Conservation (phyloP, 2,329 filamentous ascomycete genomes). For the Epichloe sylvatica region DNA sequence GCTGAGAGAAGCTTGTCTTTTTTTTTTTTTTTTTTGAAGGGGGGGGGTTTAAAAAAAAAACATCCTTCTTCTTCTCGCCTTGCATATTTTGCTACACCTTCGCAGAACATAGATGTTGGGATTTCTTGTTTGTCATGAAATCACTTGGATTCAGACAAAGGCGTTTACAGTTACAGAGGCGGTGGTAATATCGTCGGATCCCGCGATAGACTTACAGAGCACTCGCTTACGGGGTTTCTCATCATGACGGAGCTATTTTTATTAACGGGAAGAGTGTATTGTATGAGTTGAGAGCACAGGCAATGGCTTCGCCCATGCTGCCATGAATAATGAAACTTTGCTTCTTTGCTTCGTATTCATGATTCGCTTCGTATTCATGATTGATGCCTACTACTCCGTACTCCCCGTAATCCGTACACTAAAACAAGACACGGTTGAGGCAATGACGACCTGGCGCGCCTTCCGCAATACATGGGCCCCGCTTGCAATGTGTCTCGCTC, state of each 20-base stretch:
- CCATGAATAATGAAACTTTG: neutral
- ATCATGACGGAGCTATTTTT: neutral
- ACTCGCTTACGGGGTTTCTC: neutral
- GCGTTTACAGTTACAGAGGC: neutral
- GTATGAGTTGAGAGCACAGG: neutral
- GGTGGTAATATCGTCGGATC: neutral
- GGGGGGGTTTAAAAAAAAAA: neutral
- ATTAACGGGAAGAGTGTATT: neutral
- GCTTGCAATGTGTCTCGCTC: neutral
- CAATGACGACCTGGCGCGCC: neutral
- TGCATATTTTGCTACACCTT: neutral
- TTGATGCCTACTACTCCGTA: no score
- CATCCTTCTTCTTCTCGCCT: neutral
- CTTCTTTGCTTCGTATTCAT: no score
- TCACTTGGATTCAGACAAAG: neutral
- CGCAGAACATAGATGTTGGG: neutral
- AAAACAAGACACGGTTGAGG: neutral
- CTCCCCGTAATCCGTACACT: neutral
- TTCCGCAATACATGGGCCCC: neutral
- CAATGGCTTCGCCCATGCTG: neutral
- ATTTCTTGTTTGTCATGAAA: neutral
- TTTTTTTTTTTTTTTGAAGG: neutral
- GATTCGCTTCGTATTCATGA: no score
- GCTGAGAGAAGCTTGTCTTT: conserved; percentile 7
- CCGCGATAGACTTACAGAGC: neutral